Evolutionary conservation across 495 filamentous ascomycete genomes (phyloP), one percentile per base, ranked within the genome.

Genomic region (Mycothermus thermophilus): DNA sequence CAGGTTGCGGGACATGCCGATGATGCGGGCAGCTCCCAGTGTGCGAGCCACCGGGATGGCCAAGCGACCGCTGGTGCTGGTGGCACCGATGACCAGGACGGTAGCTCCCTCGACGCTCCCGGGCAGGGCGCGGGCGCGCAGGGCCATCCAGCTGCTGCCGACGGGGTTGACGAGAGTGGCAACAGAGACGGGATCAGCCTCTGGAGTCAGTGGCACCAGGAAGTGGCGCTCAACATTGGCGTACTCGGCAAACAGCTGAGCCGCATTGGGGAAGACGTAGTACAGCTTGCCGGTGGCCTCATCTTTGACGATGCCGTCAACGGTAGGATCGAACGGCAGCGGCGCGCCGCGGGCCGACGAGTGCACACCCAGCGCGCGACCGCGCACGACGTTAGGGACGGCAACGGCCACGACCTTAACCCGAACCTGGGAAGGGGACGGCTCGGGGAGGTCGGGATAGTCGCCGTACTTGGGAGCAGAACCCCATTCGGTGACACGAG

Each of bases 151-250:
- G 35, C 35, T 38, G 11, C 35, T 38, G 13, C 14, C 27, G 21
- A 38, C 28, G 4, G 35, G 35, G 35, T 38, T 38, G 35, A 38
- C 35, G 35, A 38, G 35, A 1, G 35, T 31, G 18, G 35, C 35
- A 1, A 38, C 35, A 3, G 35, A 8, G 4, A 38, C 17, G 27
- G 35, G 14, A n/a, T 38, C 35, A 4, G 35, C 27, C 9, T 16
- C 28, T 2, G 35, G 27, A 0, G 35, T 15, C 5, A 38, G 35
- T 22, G 30, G 30, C 27, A 38, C 35, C 20, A 38, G 35, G 10
- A 14, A 23, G 8, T 38, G 35, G 14, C 28, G 27, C 14, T 38
- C 35, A 8, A 38, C 18, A 22, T 38, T 38, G 35, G 35, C 35
- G 27, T 28, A 21, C 20, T 38, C 35, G 20, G 28, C 27, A 28